Conservation (phyloP, 352 stramenopile species). For the Phytophthora pisi region DNA sequence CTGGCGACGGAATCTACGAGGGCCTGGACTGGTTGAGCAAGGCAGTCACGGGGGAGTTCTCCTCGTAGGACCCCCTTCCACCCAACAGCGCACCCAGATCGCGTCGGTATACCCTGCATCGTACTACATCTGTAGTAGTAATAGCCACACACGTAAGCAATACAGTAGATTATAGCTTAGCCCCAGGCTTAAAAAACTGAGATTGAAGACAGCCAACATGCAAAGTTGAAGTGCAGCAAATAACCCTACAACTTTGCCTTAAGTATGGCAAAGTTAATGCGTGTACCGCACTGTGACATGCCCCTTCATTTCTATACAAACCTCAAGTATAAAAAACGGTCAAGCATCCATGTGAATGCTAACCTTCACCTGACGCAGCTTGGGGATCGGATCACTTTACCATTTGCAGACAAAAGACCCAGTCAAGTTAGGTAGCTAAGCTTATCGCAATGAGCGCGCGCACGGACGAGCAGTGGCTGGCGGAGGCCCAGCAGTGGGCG, state of each 20-base stretch:
- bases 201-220: not conserved
- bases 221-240: constrained; percentile 26
- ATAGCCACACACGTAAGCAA: not conserved
- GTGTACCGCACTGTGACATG: constrained; percentile 20
- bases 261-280: not conserved
- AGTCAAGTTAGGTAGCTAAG: not conserved
- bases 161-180: not conserved
- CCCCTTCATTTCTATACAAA: constrained; percentile 29
- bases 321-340: constrained; percentile 36
- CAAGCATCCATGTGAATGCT: constrained; percentile 28
- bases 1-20: constrained; percentile 50
- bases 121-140: constrained; percentile 3
- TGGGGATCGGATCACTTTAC: constrained; percentile 5
- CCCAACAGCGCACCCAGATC: not conserved
- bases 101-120: not conserved
- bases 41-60: constrained; percentile 33
- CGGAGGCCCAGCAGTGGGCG: constrained; percentile 75
- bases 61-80: constrained; percentile 8
- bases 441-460: constrained; percentile 21
- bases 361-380: constrained; percentile 4
- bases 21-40: constrained; percentile 57
- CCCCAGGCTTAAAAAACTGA: too few relatives aligned
- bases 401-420: constrained; percentile 25
- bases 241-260: constrained; percentile 5
- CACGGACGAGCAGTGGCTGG: constrained; percentile 57